Percentiles rank a stretch among this genome's conserved stretches.
These are phyloP conservation scores for Hippophae rhamnoides DNA, from an alignment of 306 rosid species.

Conservation along the genomic window DNA sequence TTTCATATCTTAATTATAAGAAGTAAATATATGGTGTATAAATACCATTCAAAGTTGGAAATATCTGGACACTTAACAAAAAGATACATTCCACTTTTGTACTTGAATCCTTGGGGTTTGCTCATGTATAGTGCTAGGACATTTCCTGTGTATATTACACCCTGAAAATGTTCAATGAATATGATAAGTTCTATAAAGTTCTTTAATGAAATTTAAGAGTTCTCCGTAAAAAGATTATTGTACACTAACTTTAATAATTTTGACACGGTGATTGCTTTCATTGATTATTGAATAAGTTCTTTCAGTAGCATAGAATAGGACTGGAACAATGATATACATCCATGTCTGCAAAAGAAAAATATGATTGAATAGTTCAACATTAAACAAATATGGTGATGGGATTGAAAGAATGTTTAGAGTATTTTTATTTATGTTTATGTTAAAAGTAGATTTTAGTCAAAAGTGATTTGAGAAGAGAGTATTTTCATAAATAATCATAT, in stretches of 20 bases:
- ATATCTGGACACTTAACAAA: conserved; percentile 86
- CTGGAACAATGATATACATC: conserved; percentile 73
- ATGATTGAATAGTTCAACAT: too few species aligned
- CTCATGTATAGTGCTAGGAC: conserved; percentile 79
- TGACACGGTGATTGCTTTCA: conserved; percentile 46
- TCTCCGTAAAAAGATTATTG: not conserved
- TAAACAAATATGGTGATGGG: too few species aligned
- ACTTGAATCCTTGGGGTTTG: conserved; percentile 64
- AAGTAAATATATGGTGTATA: too few species aligned
- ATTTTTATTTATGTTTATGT: too few species aligned
- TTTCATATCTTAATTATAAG: too few species aligned
- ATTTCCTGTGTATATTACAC: conserved; percentile 67
- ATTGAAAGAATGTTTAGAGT: too few species aligned
- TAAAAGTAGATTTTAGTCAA: too few species aligned
- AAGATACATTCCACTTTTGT: conserved; percentile 85
- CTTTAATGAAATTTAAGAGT: not conserved
- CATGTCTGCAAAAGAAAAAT: conserved; percentile 56
- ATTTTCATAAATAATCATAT: too few species aligned
- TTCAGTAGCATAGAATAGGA: conserved; percentile 52
- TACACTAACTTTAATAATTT: conserved; percentile 49
- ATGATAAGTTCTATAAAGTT: conserved; percentile 11
- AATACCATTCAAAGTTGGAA: conserved; percentile 76
- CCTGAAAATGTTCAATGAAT: conserved; percentile 44
- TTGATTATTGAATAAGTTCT: conserved; percentile 33
- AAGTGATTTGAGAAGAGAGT: too few species aligned